Base-by-base conservation (phyloP, 495 filamentous ascomycete genomes). In the Penicillium diatomitis region DNA sequence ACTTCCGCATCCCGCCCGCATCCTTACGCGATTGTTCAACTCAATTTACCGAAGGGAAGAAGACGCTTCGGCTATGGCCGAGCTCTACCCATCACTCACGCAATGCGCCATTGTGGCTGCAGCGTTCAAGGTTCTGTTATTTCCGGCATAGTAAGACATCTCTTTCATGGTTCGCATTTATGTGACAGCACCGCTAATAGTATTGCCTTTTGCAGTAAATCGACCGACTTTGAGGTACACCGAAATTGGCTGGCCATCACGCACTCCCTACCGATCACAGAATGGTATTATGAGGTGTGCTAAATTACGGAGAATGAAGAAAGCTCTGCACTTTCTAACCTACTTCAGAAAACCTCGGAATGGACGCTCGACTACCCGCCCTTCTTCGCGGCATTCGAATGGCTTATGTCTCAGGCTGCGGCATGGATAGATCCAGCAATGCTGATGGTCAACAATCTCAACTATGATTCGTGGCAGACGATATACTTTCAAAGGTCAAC, bases 311-410 rank as follows among this genome's bases (percentile, higher is more conserved):
- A 20, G 39, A 29, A 31, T 4, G n/a, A 20, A 20, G 20, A 20
- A 20, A 20, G 20, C 20, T 6, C 37, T 9, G 20, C 38, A 27
- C 28, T 28, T 6, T 2, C 51, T 33, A 54, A 47, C 37, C 33
- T 37, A 32, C 3, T 40, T 10, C 58, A 85, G 80, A 86, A 88
- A 74, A 94, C 90, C 3, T 97, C 92, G 7, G 86, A 95, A 85
- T 98, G 92, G 92, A 96, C 92, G 0, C 85, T 98, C 53, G 92
- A 98, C 67, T 98, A 98, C 64, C 92, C 92, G 1, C 92, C 92
- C 8, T 96, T 96, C 72, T 98, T 98, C 57, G 92, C 92, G 41
- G 88, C 82, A 54, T 96, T 97, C 68, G 92, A 97, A 77, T 98
- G 88, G 88, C 60, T 85, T 43, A 77, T 97, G 47, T 92, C 92